A percentile compares a stretch with the other conserved stretches of the same genome.
These are phyloP conservation scores for Wickerhamiella domercqiae DNA, from an alignment of 805 yeast species.

Conservation along the genomic window DNA sequence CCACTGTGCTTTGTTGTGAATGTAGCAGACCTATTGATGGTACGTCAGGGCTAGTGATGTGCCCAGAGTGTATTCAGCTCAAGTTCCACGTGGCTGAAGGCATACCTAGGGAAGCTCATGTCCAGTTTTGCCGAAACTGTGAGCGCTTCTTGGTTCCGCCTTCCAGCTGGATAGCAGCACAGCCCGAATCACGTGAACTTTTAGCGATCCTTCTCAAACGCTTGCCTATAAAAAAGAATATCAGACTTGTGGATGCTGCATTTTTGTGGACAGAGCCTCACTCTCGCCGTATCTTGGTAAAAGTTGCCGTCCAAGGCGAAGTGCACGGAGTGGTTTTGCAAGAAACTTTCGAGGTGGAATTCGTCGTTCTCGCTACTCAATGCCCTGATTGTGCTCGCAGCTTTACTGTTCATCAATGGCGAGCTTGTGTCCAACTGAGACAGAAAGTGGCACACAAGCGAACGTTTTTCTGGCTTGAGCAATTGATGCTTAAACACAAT, in stretches of 20 bases:
- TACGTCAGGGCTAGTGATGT: conserved; percentile 79
- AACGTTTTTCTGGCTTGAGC: conserved; percentile 84
- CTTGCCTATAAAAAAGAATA: conserved; percentile 70
- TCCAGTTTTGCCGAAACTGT: conserved; percentile 93
- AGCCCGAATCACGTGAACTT: conserved; percentile 81
- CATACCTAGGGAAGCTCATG: conserved; percentile 70
- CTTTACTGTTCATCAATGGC: conserved; percentile 88
- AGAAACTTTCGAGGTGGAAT: conserved; percentile 85
- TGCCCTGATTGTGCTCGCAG: conserved; percentile 96
- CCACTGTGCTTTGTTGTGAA: conserved; percentile 92
- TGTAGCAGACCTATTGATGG: conserved; percentile 99
- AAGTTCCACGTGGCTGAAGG: conserved; percentile 91
- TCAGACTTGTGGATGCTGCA: conserved; percentile 77
- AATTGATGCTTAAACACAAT: conserved; percentile 73
- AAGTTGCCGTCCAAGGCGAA: conserved; percentile 87
- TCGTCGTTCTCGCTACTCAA: conserved; percentile 87
- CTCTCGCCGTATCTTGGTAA: conserved; percentile 78
- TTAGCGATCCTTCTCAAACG: conserved; percentile 80
- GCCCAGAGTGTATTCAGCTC: conserved; percentile 90
- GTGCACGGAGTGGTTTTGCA: conserved; percentile 78
- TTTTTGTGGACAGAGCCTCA: conserved; percentile 98
- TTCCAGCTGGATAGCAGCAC: conserved; percentile 79
- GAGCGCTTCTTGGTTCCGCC: conserved; percentile 95
- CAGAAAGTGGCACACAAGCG: conserved; percentile 91
- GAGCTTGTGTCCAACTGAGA: conserved; percentile 90